Evolutionary conservation across 768 basidiomycete genomes (phyloP), one percentile per base, ranked within the genome.

Genomic region (Crepidotus variabilis): DNA sequence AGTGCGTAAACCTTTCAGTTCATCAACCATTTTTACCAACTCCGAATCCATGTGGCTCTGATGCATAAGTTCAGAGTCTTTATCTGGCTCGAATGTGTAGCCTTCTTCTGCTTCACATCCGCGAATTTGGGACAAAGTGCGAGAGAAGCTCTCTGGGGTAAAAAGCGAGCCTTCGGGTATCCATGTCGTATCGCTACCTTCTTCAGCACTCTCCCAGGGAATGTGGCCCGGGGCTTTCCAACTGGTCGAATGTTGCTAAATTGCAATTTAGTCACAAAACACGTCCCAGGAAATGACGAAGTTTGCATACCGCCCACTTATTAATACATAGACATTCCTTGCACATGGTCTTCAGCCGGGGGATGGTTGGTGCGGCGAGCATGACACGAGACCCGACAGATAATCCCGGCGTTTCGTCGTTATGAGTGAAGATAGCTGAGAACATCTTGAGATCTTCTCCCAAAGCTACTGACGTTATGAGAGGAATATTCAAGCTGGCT

Each of bases 101-200:
- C 23, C 49, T 47, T 51, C 13, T 8, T 24, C 21, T 53, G 51
- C 34, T 36, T 23, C 46, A 11, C 53, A 34, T 11, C 39, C 24
- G 22, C 62, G 60, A 1, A 60, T 52, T 16, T 57, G 48, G 9
- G 23, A 52, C 21, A 65, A 51, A 22, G 61, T 62, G 43, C 43
- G 52, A 20, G 62, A 60, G 47, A 76, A 73, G 49, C 45, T 61
- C 51, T 71, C 69, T 13, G 71, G 67, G 46, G 74, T 63, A 57
- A 70, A 69, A n/a, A 72, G 57, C 8, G 75, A 75, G 28, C 74
- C 75, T 64, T 76, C 75, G n/a, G 75, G 67, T 34, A 69, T 68
- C 75, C 75, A 76, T 11, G 63, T 47, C 36, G 36, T 45, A n/a
- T 52, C 10, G 9, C 62, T 49, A 48, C 34, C 43, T 21, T 64